Base-by-base conservation (phyloP, 768 basidiomycete genomes). In the Lactarius indigo region DNA sequence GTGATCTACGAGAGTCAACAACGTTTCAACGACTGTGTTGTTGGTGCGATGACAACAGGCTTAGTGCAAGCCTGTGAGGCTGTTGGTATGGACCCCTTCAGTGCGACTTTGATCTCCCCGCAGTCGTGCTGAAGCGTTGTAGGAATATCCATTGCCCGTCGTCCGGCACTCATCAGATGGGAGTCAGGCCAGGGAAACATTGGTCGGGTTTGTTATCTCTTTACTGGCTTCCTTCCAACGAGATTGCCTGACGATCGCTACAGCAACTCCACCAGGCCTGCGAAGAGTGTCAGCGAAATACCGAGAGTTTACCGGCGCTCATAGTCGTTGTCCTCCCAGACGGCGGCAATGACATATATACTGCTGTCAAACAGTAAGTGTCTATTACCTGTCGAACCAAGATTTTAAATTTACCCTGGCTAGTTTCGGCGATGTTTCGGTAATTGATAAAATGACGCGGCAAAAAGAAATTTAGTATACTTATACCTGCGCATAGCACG, bases 281-380 rank as follows among this genome's bases (percentile, higher is more conserved):
- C 7, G 70, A 71, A 0, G 80, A 80, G 12, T 83, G 82, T 62
- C 76, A 73, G 56, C 70, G 75, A 35, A 79, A 77, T 69, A 76
- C 76, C 31, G 76, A 75, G 4, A 75, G 73, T 9, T 75, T 77
- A 2, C 68, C 68, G 3, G 35, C 60, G 5, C 59, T 68, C 18
- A 66, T 66, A 18, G 64, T 68, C 2, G 59, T 57, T 4, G 15
- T 68, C 20, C 59, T 68, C 12, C 68, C 64, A 1, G 64, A 61
- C 68, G 83, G 83, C 2, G 88, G 85, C 0, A 85, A 86, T 44
- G 89, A 93, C 58, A 84, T 91, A 17, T 93, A 93, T 69, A 87
- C 83, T 2, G 83, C 86, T 20, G 83, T 92, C 33, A 93, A 93
- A 77, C 86, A 91, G 91, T 93, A 71, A 66, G 87, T 81, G 12